Conservation (phyloP, 108 stramenopile species). For the Skeletonema menzelii region DNA sequence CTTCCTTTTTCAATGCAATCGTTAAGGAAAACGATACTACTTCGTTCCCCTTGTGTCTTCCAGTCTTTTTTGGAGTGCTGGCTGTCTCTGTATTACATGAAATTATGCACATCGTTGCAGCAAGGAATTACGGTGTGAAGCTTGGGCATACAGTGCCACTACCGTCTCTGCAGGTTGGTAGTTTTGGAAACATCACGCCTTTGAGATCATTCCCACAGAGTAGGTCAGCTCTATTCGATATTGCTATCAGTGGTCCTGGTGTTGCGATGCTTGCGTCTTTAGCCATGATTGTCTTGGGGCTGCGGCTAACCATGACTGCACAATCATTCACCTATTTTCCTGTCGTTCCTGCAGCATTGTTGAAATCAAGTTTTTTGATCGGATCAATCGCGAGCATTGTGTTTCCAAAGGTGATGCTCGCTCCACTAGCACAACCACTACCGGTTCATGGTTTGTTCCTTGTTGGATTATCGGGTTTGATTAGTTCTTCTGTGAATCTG, state of each 20-base stretch:
- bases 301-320: conserved; percentile 30
- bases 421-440: conserved; percentile 74
- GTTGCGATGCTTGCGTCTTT: conserved; percentile 33
- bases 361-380: conserved; percentile 76
- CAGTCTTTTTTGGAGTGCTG: conserved; percentile 63
- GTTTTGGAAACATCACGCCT: conserved; percentile 70
- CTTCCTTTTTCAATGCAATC: conserved; percentile 64
- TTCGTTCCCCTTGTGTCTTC: conserved; percentile 48
- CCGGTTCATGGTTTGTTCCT: conserved; percentile 87
- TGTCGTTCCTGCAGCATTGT: conserved; percentile 52
- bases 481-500: conserved; percentile 82
- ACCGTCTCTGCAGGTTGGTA: conserved; percentile 61
- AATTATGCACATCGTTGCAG: conserved; percentile 58
- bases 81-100: conserved; percentile 63
- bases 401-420: conserved; percentile 66
- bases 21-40: conserved; percentile 55
- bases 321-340: conserved; percentile 51
- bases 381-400: conserved; percentile 57
- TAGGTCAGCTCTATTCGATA: conserved; percentile 43
- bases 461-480: conserved; percentile 81
- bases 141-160: conserved; percentile 67
- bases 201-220: conserved; percentile 69
- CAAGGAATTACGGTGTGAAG: conserved; percentile 50
- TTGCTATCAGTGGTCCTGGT: conserved; percentile 44
- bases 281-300: conserved; percentile 28